Evolutionary conservation across 805 yeast genomes (phyloP).

Genomic region (Candida sakaeoensis): DNA sequence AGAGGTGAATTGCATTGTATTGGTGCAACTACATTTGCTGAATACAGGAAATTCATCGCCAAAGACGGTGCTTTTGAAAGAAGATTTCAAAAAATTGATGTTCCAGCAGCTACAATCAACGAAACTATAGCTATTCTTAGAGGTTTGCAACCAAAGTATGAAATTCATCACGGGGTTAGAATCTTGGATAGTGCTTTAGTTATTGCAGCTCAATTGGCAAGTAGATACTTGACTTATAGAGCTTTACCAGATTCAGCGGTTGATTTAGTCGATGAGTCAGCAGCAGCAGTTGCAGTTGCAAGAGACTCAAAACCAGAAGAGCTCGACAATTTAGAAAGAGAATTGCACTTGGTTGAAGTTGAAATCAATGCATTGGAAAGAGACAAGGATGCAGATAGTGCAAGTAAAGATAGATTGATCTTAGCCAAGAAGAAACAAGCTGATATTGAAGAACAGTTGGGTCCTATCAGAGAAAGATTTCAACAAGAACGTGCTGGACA

Average conservation of each 20-base stretch:
- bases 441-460: conserved; percentile 76
- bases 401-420: conserved; percentile 81
- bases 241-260: conserved; percentile 96
- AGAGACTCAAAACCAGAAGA: conserved; percentile 98
- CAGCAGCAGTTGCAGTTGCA: conserved; percentile 97
- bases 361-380: conserved; percentile 97
- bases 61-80: conserved; percentile 99
- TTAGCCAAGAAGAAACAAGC: conserved; percentile 78
- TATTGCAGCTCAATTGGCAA: conserved; percentile 90
- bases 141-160: conserved; percentile 93
- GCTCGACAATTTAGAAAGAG: conserved; percentile 89
- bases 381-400: conserved; percentile 78
- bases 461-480: conserved; percentile 82
- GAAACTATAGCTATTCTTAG: conserved; percentile 95
- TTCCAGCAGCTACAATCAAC: conserved; percentile 85
- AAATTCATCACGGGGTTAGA: conserved; percentile 96
- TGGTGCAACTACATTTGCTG: conserved; percentile 96
- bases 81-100: conserved; percentile 96
- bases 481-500: conserved; percentile 86
- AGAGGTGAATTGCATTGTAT: conserved; percentile 95
- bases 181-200: conserved; percentile 93
- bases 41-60: conserved; percentile 87
- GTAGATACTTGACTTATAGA: conserved; percentile 90
- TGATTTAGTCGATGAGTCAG: conserved; percentile 92
- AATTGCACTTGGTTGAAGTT: conserved; percentile 85